phyloP scores from a whole-genome alignment of 768 basidiomycete species.

The Thelephora ganbajun region DNA sequence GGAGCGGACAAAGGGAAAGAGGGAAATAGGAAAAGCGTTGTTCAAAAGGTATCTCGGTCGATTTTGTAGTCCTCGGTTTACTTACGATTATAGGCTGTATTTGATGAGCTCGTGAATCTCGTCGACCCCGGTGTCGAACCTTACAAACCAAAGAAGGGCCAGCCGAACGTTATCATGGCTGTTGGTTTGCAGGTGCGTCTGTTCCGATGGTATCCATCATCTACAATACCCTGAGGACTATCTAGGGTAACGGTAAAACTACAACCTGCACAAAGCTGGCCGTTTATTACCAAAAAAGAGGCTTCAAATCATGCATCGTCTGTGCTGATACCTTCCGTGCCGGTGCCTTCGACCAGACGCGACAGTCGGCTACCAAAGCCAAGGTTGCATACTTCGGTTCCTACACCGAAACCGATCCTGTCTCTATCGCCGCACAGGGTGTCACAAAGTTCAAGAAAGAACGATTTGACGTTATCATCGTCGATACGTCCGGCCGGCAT shows the following conservation, averaged over 20 bases:
- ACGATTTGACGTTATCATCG: slow-evolving; percentile 95
- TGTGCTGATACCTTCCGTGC: slow-evolving; percentile 99
- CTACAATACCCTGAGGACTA: slow-evolving; percentile 1
- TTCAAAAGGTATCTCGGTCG: slow-evolving; percentile 61
- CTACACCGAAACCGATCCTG: slow-evolving; percentile 98
- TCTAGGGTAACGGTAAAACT: slow-evolving; percentile 92
- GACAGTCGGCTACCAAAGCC: slow-evolving; percentile 97
- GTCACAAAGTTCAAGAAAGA: slow-evolving; percentile 97
- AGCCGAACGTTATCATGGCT: slow-evolving; percentile 91
- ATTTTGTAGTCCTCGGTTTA: not conserved
- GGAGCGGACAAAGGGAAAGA: slow-evolving; percentile 65
- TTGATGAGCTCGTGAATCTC: slow-evolving; percentile 88
- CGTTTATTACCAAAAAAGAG: slow-evolving; percentile 92
- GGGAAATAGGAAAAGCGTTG: slow-evolving; percentile 67
- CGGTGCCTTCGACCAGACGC: slow-evolving; percentile 97
- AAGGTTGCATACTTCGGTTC: slow-evolving; percentile 99
- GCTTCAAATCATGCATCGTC: slow-evolving; percentile 93
- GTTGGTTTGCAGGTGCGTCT: slow-evolving; percentile 78
- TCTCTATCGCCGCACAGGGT: slow-evolving; percentile 86
- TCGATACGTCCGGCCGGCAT: slow-evolving; percentile 95
- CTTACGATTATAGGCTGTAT: slow-evolving; percentile 55
- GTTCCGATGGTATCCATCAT: not conserved
- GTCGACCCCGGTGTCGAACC: slow-evolving; percentile 95
- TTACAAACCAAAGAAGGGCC: slow-evolving; percentile 93
- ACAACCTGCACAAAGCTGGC: slow-evolving; percentile 99